phyloP scores from a whole-genome alignment of 2,329 filamentous ascomycete genomes.

The Davidsoniella eucalypti region DNA sequence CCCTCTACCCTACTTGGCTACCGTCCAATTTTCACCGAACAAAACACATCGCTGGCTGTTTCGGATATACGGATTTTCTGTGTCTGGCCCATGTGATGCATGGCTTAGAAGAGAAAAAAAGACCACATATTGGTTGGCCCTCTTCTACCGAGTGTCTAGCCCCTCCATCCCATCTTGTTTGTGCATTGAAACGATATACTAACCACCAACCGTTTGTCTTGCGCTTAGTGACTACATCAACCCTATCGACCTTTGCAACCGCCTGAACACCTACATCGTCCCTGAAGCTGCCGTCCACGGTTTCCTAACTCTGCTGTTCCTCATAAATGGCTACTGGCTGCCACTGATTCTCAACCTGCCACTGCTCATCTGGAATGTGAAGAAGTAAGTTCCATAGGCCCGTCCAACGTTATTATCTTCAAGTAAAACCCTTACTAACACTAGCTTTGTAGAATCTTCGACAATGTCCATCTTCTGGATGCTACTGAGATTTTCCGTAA shows the following conservation, averaged over 20 bases:
- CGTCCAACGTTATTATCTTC: too few relatives aligned
- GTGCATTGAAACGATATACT: not conserved
- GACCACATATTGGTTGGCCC: too few relatives aligned
- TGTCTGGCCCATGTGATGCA: too few relatives aligned
- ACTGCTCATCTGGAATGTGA: conserved; percentile 81
- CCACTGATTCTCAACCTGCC: conserved; percentile 84
- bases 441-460: conserved; percentile 54
- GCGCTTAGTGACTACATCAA: conserved; percentile 87
- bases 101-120: too few relatives aligned
- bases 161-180: too few relatives aligned
- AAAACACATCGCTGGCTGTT: too few relatives aligned
- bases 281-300: conserved; percentile 96
- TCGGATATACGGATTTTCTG: not conserved
- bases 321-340: conserved; percentile 98
- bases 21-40: too few relatives aligned
- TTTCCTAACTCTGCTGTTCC: conserved; percentile 86
- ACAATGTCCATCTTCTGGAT: conserved; percentile 92
- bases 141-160: not conserved
- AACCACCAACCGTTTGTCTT: conserved; percentile 15
- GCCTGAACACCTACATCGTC: conserved; percentile 98
- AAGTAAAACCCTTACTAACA: conserved; percentile 15
- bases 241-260: conserved; percentile 99
- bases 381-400: conserved; percentile 58
- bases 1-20: not conserved
- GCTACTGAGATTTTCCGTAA: conserved; percentile 99